Evolutionary conservation across 179 eudicot genomes (phyloP).

Genomic region (Silene noctiflora): DNA sequence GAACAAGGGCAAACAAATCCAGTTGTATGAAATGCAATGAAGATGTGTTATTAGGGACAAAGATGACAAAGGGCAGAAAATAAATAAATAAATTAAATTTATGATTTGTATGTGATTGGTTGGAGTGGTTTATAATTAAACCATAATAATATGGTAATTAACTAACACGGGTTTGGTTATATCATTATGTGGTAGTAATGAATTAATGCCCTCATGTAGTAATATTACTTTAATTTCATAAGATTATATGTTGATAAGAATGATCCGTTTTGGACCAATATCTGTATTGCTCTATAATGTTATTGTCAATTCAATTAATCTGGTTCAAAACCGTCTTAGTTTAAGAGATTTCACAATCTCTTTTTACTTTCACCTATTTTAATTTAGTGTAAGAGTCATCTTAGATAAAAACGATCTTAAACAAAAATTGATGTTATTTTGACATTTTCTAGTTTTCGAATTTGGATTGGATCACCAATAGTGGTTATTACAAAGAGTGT

Average conservation of each 20-base stretch:
- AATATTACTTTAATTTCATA: background rate
- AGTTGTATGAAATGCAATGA: slow-evolving; percentile 25
- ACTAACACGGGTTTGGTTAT: background rate
- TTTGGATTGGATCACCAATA: no score
- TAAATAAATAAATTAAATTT: background rate
- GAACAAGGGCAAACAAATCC: slow-evolving; percentile 19
- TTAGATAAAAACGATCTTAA: no score
- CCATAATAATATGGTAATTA: background rate
- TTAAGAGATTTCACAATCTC: no score
- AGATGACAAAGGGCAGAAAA: slow-evolving; percentile 2
- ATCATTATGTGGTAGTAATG: slow-evolving; percentile 5
- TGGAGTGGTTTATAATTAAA: background rate
- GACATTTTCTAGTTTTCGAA: background rate
- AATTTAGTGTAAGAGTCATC: no score
- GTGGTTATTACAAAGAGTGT: no score
- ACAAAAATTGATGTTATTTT: background rate
- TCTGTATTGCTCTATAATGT: background rate
- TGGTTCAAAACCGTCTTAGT: no score
- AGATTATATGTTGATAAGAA: background rate
- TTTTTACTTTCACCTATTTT: no score
- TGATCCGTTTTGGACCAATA: background rate
- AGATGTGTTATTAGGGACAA: slow-evolving; percentile 31
- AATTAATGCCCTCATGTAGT: background rate
- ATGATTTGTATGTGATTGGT: slow-evolving; percentile 22
- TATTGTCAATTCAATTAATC: no score